phyloP scores from a whole-genome alignment of 768 basidiomycete species.

The Lentinula lateritia region DNA sequence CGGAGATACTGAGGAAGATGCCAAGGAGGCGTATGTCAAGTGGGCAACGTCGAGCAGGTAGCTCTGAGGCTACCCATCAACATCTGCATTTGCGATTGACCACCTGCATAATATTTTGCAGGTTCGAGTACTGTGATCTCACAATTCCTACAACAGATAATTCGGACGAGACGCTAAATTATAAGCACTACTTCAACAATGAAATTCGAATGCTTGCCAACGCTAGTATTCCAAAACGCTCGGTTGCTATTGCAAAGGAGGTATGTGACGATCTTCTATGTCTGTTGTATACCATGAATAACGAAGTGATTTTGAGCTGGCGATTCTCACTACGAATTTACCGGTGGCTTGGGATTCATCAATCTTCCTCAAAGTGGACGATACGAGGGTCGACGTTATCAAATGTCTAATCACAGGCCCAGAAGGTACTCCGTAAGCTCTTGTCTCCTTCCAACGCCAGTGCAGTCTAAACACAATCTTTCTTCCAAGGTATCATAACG shows the following conservation, averaged over 20 bases:
- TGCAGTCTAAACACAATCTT: constrained; percentile 7
- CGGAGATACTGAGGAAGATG: constrained; percentile 60
- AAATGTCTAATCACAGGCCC: constrained; percentile 91
- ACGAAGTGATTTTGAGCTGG: constrained; percentile 52
- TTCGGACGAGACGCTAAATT: constrained; percentile 59
- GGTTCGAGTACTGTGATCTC: constrained; percentile 93
- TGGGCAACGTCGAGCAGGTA: constrained; percentile 62
- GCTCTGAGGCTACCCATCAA: neutral
- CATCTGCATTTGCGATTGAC: neutral
- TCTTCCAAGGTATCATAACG: constrained; percentile 71
- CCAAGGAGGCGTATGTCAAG: constrained; percentile 65
- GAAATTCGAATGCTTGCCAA: constrained; percentile 82
- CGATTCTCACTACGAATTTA: constrained; percentile 87
- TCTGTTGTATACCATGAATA: neutral
- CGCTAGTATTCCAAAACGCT: constrained; percentile 86
- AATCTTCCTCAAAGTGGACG: constrained; percentile 87
- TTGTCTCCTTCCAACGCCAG: neutral
- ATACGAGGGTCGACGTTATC: constrained; percentile 86
- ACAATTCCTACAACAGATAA: constrained; percentile 38
- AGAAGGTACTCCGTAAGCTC: constrained; percentile 83
- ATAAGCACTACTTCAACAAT: constrained; percentile 77
- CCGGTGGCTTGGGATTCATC: constrained; percentile 96
- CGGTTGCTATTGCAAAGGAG: constrained; percentile 94
- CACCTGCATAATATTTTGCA: constrained; percentile 22
- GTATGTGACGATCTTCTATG: constrained; percentile 26